Percentiles rank a stretch among this genome's conserved stretches.
phyloP scores from a whole-genome alignment of 495 filamentous ascomycete species.

The Hypomontagnella monticulosa region DNA sequence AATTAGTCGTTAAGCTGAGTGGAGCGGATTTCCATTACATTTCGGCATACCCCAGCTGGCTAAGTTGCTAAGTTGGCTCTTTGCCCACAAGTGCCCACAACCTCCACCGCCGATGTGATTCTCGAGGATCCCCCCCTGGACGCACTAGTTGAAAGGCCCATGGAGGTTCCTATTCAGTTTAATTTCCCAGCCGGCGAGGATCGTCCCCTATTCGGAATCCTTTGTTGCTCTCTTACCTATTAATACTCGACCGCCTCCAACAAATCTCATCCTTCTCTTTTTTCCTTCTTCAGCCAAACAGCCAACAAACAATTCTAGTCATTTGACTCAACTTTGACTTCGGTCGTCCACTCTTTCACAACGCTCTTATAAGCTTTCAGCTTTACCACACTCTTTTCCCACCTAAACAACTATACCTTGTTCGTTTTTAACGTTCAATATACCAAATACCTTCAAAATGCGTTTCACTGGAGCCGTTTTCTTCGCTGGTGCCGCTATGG shows the following conservation, averaged over 20 bases:
- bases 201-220: slow-evolving; percentile 43
- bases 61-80: slow-evolving; percentile 9
- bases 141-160: slow-evolving; percentile 30
- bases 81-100: slow-evolving; percentile 29
- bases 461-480: slow-evolving; percentile 60
- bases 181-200: slow-evolving; percentile 49
- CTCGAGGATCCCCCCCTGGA: slow-evolving; percentile 31
- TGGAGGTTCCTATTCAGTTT: slow-evolving; percentile 38
- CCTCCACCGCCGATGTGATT: slow-evolving; percentile 42
- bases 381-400: slow-evolving; percentile 54
- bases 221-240: slow-evolving; percentile 49
- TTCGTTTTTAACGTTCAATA: slow-evolving; percentile 51
- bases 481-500: slow-evolving; percentile 63
- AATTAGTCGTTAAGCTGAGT: slow-evolving; percentile 22
- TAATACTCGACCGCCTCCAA: slow-evolving; percentile 53
- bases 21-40: slow-evolving; percentile 32
- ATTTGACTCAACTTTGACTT: slow-evolving; percentile 62
- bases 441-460: slow-evolving; percentile 61
- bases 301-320: slow-evolving; percentile 60
- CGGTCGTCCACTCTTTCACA: slow-evolving; percentile 69
- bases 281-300: slow-evolving; percentile 59
- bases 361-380: slow-evolving; percentile 52
- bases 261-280: slow-evolving; percentile 46
- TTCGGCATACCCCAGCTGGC: slow-evolving; percentile 32
- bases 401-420: slow-evolving; percentile 30